A percentile compares a stretch with the other conserved stretches of the same genome.
Conservation (phyloP, 176 grass and related monocot genomes). For the Oryza australiensis region DNA sequence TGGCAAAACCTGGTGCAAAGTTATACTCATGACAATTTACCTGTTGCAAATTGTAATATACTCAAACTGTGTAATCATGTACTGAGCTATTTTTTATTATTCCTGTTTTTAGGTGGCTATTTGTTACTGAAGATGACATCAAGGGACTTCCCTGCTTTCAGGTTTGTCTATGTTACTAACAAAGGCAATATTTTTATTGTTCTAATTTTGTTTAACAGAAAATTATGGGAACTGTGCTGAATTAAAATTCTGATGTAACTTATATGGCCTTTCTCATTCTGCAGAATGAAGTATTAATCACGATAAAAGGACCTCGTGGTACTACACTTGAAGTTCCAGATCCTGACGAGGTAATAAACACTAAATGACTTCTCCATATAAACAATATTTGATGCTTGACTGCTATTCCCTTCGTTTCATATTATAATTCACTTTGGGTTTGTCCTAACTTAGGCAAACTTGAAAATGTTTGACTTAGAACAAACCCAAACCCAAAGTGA, state of each 20-base stretch:
- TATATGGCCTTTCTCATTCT: slow-evolving; percentile 32
- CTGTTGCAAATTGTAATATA: neutral
- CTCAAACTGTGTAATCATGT: slow-evolving; percentile 10
- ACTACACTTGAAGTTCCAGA: slow-evolving; percentile 89
- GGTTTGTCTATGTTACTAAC: slow-evolving; percentile 49
- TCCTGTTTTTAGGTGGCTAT: slow-evolving; percentile 76
- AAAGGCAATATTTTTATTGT: slow-evolving; percentile 15
- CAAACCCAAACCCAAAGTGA: no score
- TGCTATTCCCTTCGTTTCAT: neutral
- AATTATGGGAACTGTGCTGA: neutral
- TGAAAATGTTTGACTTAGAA: no score
- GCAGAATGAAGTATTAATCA: slow-evolving; percentile 71
- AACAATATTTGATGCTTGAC: neutral
- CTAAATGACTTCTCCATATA: slow-evolving; percentile 18
- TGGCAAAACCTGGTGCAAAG: neutral
- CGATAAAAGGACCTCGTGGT: slow-evolving; percentile 94
- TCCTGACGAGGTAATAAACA: slow-evolving; percentile 69
- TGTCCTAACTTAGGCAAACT: no score
- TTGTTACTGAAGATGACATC: slow-evolving; percentile 92
- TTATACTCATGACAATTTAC: neutral
- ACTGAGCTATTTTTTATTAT: neutral
- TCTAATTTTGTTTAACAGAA: neutral
- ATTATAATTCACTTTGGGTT: no score
- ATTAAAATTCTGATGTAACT: slow-evolving; percentile 31
- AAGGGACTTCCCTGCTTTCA: slow-evolving; percentile 90